Evolutionary conservation across 1,139 yeast genomes (phyloP).

Genomic region (Yamadazyma atlantica): DNA sequence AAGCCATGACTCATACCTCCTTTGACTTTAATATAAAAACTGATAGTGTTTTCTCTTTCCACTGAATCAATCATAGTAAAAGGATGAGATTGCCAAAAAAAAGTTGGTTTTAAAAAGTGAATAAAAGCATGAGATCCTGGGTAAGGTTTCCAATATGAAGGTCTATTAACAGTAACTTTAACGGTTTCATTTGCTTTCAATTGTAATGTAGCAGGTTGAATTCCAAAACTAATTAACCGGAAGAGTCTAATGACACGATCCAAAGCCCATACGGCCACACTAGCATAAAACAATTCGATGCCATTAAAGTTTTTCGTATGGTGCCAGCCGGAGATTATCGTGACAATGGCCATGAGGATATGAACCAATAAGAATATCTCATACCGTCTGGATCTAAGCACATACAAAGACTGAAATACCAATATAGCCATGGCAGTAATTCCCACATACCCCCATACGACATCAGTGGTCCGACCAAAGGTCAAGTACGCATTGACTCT

Average conservation of each 20-base stretch:
- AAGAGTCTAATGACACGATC: constrained; percentile 27
- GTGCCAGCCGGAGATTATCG: constrained; percentile 1
- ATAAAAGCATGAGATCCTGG: constrained; percentile 56
- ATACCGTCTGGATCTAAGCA: constrained; percentile 50
- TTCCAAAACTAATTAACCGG: constrained; percentile 25
- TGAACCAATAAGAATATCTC: constrained; percentile 61
- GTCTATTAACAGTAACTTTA: constrained; percentile 14
- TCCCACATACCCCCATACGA: constrained; percentile 24
- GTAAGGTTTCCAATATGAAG: constrained; percentile 15
- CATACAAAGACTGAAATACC: constrained; percentile 25
- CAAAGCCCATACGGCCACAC: constrained; percentile 26
- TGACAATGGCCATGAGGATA: constrained; percentile 39
- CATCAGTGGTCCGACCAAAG: constrained; percentile 51
- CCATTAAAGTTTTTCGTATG: constrained; percentile 28
- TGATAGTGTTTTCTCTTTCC: constrained; percentile 32
- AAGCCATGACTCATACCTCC: constrained; percentile 43
- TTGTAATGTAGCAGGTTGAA: constrained; percentile 40
- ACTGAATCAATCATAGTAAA: constrained; percentile 50
- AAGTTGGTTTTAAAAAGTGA: constrained; percentile 46
- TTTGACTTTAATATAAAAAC: constrained; percentile 45
- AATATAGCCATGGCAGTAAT: constrained; percentile 21
- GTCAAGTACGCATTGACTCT: constrained; percentile 29
- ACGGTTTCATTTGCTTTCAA: constrained; percentile 23
- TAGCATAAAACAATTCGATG: constrained; percentile 26
- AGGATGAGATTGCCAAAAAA: constrained; percentile 69